Evolutionary conservation across 164 flowering plant species (phyloP), one percentile per base, ranked within the genome.

Genomic region (grape (Vitis vinifera)): DNA sequence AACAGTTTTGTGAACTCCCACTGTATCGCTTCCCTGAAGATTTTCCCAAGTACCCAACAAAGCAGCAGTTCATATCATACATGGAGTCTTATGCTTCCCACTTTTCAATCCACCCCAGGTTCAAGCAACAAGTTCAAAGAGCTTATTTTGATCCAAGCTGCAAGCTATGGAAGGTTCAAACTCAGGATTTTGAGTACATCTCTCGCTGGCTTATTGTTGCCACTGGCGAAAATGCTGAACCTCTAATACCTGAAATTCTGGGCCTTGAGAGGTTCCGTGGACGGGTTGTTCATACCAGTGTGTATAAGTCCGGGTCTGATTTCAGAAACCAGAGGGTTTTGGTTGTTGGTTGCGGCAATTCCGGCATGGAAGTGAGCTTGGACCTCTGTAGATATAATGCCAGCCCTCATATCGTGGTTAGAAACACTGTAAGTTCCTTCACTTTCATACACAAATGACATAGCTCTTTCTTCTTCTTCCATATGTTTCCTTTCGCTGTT

Each of bases 331-430:
- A 84, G 73, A 88, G 77, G 76, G 98, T 93, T 64, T 70, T 96
- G 69, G 95, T 93, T 4, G 82, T 96, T 44, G 99, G 99, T 0
- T 90, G 98, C 77, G 99, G 99, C 0, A 96, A 96, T 87, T 93
- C 99, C 9, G 98, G 99, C 27, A 96, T 96, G 99, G 98, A 96
- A 79, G 97, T 93, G 5, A 87, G 98, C 72, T 81, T 93, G 66
- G 99, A 96, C 73, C 94, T 96, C 15, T 90, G 91, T 62, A 78
- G 84, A 51, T 73, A 93, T 80, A 89, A 86, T 82, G 98, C 99
- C 0, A 75, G n/a, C n/a, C 97, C 98, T 55, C 81, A 84, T 56
- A 83, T 96, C 91, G 97, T 96, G 9, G 97, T 83, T 68, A 85
- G 99, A 78, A 93, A 85, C 85, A 77, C 91, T 51, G 98, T 93